phyloP scores from a whole-genome alignment of 2,329 filamentous ascomycete species.

The Lachnellula occidentalis region DNA sequence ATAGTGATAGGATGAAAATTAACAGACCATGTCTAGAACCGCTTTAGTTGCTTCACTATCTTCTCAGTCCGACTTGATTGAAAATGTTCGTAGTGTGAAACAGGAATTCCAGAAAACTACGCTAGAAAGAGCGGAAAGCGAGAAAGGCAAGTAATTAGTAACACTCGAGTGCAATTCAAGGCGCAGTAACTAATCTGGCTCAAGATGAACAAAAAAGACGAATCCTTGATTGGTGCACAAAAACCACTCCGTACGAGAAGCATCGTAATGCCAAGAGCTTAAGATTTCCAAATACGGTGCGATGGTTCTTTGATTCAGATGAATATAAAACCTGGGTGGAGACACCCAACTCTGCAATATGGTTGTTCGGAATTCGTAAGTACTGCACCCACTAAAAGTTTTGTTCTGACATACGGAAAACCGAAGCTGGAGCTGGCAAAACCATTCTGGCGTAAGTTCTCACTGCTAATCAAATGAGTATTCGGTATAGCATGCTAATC shows the following conservation, averaged over 20 bases:
- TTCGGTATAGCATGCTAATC: no score
- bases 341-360: slow-evolving; percentile 10
- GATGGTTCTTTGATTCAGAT: slow-evolving; percentile 16
- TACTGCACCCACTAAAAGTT: no score
- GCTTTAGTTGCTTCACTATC: no score
- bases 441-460: slow-evolving; percentile 7
- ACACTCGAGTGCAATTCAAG: no score
- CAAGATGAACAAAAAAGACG: not conserved
- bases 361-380: slow-evolving; percentile 18
- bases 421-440: slow-evolving; percentile 14
- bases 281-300: slow-evolving; percentile 2
- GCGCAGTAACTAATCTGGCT: no score
- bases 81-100: no score
- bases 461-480: no score
- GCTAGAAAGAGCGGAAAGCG: not conserved
- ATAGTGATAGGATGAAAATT: no score
- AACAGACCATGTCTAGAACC: no score
- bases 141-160: not conserved
- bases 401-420: no score
- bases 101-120: no score
- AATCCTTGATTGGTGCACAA: not conserved
- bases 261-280: not conserved
- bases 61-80: no score
- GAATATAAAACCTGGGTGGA: slow-evolving; percentile 12
- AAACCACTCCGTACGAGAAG: not conserved